Percentiles rank a stretch among this genome's conserved stretches.
phyloP scores from a whole-genome alignment of 345 rosid species.

The Eutrema yunnanense region DNA sequence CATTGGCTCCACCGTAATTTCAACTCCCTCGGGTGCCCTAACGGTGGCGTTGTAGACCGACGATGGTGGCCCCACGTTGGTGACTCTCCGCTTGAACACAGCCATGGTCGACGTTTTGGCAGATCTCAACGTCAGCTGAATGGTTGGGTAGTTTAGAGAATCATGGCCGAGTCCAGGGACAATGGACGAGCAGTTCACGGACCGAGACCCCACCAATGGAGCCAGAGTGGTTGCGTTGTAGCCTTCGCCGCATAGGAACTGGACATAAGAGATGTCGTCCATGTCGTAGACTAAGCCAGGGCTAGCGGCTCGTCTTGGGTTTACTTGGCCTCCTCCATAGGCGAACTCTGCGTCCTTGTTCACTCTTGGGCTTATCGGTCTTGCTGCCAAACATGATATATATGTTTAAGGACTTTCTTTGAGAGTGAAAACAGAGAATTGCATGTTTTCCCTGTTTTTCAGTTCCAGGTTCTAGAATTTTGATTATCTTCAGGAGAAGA shows the following conservation, averaged over 20 bases:
- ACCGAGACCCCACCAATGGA: constrained; percentile 39
- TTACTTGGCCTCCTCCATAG: constrained; percentile 78
- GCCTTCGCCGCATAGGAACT: constrained; percentile 80
- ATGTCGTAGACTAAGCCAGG: constrained; percentile 79
- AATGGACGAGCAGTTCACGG: constrained; percentile 60
- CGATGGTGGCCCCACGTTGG: constrained; percentile 56
- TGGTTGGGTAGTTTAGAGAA: constrained; percentile 78
- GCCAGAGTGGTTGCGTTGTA: constrained; percentile 52
- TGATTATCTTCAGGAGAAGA: background rate
- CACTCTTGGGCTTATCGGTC: constrained; percentile 51
- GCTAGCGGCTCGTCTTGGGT: constrained; percentile 50
- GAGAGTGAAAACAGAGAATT: background rate
- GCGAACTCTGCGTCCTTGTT: constrained; percentile 69
- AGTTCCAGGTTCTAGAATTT: background rate
- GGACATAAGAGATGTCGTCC: constrained; percentile 65
- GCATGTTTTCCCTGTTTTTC: background rate
- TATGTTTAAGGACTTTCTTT: background rate
- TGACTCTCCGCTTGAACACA: constrained; percentile 59
- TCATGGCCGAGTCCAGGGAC: constrained; percentile 67
- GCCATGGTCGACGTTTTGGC: constrained; percentile 31
- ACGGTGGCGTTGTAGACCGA: constrained; percentile 56
- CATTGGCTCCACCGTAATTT: constrained; percentile 48
- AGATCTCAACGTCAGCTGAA: constrained; percentile 46
- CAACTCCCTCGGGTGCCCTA: constrained; percentile 55
- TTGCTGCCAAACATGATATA: constrained; percentile 35